Conservation (phyloP, 257 asterid genomes). For the Solanum infundibuliforme region DNA sequence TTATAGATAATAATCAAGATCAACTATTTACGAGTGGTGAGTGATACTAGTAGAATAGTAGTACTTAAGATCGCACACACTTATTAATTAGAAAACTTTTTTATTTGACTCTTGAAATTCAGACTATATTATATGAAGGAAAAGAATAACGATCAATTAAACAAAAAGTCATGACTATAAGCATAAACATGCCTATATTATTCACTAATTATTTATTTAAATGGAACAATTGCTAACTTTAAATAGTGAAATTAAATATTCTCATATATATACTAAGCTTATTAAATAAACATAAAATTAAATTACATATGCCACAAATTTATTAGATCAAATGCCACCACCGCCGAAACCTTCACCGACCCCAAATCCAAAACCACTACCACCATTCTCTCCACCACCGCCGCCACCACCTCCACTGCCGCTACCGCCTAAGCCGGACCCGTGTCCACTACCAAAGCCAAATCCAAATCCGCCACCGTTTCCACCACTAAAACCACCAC, state of each 20-base stretch:
- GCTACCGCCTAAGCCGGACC: conserved; percentile 1
- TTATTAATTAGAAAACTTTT: too few relatives aligned
- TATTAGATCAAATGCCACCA: not conserved
- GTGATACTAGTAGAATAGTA: too few relatives aligned
- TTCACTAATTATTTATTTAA: not conserved
- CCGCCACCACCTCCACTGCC: not conserved
- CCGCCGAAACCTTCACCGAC: not conserved
- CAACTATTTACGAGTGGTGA: not conserved
- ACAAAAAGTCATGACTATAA: not conserved
- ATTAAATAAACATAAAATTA: not conserved
- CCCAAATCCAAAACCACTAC: not conserved
- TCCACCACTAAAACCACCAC: not conserved
- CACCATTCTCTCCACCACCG: not conserved
- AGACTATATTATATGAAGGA: too few relatives aligned
- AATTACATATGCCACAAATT: not conserved
- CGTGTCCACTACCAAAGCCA: conserved; percentile 3
- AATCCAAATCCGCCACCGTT: not conserved
- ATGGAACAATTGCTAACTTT: not conserved
- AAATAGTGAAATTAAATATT: not conserved
- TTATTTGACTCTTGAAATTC: too few relatives aligned
- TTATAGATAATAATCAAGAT: not conserved
- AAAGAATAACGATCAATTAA: not conserved
- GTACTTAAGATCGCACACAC: too few relatives aligned
- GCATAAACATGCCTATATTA: not conserved
- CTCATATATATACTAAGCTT: not conserved